Evolutionary conservation across 441 rosid genomes (phyloP).

Genomic region (Raphanus hybrid): DNA sequence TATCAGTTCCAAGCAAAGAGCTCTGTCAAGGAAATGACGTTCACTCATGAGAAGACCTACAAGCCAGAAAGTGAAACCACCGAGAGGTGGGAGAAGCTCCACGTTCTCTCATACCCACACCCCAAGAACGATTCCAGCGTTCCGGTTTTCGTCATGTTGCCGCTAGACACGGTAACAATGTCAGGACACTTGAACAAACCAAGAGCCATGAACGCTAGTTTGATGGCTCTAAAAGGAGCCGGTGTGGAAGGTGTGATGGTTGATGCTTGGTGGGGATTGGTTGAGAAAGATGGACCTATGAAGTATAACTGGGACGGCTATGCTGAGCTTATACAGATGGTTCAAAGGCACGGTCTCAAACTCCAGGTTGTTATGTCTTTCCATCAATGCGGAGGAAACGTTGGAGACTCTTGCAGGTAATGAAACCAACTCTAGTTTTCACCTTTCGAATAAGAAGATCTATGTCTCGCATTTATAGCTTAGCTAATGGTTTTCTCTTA

Average conservation of each 20-base stretch:
- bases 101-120: conserved; percentile 54
- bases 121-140: conserved; percentile 54
- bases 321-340: conserved; percentile 85
- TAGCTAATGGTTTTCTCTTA: conserved; percentile 33
- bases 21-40: conserved; percentile 48
- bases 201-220: conserved; percentile 87
- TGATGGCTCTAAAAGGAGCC: conserved; percentile 93
- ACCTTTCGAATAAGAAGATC: background rate
- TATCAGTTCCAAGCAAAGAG: conserved; percentile 49
- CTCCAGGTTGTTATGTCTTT: conserved; percentile 96
- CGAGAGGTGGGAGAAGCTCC: conserved; percentile 56
- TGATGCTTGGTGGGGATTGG: conserved; percentile 99
- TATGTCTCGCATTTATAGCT: conserved; percentile 15
- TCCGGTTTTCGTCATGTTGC: conserved; percentile 92
- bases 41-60: conserved; percentile 44
- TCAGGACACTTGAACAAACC: conserved; percentile 84
- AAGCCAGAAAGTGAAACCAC: conserved; percentile 36
- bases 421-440: conserved; percentile 26
- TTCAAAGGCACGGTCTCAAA: conserved; percentile 80
- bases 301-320: conserved; percentile 96
- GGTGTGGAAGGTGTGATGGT: conserved; percentile 98
- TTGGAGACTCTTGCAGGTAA: conserved; percentile 98
- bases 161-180: conserved; percentile 73
- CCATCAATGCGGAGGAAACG: conserved; percentile 99
- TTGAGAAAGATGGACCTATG: conserved; percentile 93